A percentile compares a stretch with the other conserved stretches of the same genome.
Evolutionary conservation across 1,284 basidiomycete genomes (phyloP).

Genomic region (Coniferiporia sulphurascens): DNA sequence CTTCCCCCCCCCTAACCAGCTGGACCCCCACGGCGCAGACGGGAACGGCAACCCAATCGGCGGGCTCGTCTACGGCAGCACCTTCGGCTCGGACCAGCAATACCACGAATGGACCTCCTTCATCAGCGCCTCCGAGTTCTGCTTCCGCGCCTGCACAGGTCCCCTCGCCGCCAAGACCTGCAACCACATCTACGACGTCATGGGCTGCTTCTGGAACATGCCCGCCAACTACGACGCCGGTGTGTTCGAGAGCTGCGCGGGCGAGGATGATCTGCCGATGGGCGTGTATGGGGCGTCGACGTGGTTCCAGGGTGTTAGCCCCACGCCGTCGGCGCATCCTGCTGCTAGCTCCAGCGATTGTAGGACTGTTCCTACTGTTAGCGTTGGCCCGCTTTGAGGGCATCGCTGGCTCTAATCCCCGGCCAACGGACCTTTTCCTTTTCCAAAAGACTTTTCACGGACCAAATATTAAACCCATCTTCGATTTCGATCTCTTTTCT

Average conservation of each 20-base stretch:
- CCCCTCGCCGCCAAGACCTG: conserved; percentile 51
- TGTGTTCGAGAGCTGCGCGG: conserved; percentile 48
- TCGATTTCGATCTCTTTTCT: too few relatives aligned
- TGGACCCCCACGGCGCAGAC: conserved; percentile 31
- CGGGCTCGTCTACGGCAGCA: conserved; percentile 56
- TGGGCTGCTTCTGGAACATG: conserved; percentile 51
- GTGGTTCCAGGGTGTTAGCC: conserved; percentile 48
- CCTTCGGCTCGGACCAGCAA: conserved; percentile 29
- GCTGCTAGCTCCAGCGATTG: conserved; percentile 36
- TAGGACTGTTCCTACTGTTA: conserved; percentile 38
- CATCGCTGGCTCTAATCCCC: conserved; percentile 17
- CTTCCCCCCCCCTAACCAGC: neutral
- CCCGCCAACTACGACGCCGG: conserved; percentile 49
- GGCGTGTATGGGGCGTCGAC: conserved; percentile 59
- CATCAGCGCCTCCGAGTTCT: conserved; percentile 52
- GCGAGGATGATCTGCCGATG: conserved; percentile 48
- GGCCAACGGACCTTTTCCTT: neutral
- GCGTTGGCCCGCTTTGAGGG: conserved; percentile 30
- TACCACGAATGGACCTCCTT: conserved; percentile 34
- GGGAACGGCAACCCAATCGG: conserved; percentile 53
- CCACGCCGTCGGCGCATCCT: conserved; percentile 49
- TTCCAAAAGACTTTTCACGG: neutral
- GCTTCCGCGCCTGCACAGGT: conserved; percentile 58
- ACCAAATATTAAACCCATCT: too few relatives aligned
- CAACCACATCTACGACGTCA: conserved; percentile 37